Evolutionary conservation across 768 basidiomycete genomes (phyloP), one percentile per base, ranked within the genome.

Genomic region (Gloeopeniophorella convolvens): DNA sequence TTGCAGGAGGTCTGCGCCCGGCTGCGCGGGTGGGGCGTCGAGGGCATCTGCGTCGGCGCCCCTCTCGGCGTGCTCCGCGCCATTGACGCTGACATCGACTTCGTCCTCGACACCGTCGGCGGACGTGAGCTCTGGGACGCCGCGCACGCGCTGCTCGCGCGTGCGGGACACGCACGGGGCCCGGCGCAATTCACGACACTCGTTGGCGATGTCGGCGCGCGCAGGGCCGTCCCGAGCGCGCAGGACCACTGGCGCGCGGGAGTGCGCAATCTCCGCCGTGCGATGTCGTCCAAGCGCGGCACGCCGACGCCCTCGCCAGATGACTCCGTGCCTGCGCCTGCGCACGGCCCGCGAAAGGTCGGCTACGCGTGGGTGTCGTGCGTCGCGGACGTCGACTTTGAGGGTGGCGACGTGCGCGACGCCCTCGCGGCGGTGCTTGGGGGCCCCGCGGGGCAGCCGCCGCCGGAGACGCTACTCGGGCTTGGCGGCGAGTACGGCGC

Each of bases 281-380:
- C 63, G 20, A 60, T 62, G 56, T 30, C 56, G 6, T 32, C 43
- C 13, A 4, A 42, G 45, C 11, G 26, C 8, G 28, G 28, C 18
- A 26, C 23, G 50, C 18, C 47, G 24, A 18, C 45, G 31, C 13
- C 32, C 33, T 21, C 41, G 34, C 31, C 37, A 45, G 16, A 36
- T 18, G n/a, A 32, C 15, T 13, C 8, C 33, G 45, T 40, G 48
- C 55, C 34, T 8, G 30, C 13, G 24, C 8, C 39, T 48, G 55
- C 48, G 28, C 50, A 26, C 33, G 4, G 44, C 59, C 67, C 62
- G 34, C 68, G 71, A n/a, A 61, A 65, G 50, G 80, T 88, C 24
- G 81, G 80, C 40, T 91, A 91, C 64, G 79, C 83, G 16, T 92
- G 89, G 88, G 78, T 91, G n/a, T 82, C 78, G 61, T 69, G 81